Percentiles rank a stretch among this genome's conserved stretches.
phyloP scores from a whole-genome alignment of 208 protist species.

The Trypanosoma melophagium region DNA sequence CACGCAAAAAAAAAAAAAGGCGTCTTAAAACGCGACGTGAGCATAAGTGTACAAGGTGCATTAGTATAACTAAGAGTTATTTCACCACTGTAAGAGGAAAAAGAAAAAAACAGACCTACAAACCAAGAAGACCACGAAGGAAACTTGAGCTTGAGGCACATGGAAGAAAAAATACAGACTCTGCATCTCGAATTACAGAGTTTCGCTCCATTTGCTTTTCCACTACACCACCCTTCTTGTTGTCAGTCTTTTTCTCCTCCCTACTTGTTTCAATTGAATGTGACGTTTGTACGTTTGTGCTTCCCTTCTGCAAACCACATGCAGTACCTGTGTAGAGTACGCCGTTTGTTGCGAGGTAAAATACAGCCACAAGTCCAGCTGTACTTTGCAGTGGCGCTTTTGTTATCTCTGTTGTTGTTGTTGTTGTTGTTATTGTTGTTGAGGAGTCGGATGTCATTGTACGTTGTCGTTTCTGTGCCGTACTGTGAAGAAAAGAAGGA shows the following conservation, averaged over 20 bases:
- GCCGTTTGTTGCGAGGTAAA: constrained; percentile 61
- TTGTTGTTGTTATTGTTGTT: background rate
- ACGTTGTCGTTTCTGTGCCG: constrained; percentile 3
- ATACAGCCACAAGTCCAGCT: constrained; percentile 54
- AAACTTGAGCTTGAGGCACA: constrained; percentile 43
- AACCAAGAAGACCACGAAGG: constrained; percentile 38
- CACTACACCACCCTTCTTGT: background rate
- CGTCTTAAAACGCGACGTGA: no score
- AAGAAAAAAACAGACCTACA: constrained; percentile 17
- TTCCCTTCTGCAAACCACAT: background rate
- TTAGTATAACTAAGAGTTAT: no score
- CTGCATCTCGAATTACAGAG: background rate
- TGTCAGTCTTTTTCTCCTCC: no score
- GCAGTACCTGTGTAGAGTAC: constrained; percentile 52
- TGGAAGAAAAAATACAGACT: constrained; percentile 33
- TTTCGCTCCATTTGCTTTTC: background rate
- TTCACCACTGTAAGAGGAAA: background rate
- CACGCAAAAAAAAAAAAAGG: no score
- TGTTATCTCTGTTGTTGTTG: background rate
- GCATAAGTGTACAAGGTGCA: no score
- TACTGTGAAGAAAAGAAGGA: background rate
- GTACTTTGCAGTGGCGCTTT: constrained; percentile 29
- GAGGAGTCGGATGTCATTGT: background rate
- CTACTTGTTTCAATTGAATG: background rate
- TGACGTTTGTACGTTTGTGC: background rate